Conservation (phyloP, 495 filamentous ascomycete genomes). For the Aspergillus sclerotioniger region DNA sequence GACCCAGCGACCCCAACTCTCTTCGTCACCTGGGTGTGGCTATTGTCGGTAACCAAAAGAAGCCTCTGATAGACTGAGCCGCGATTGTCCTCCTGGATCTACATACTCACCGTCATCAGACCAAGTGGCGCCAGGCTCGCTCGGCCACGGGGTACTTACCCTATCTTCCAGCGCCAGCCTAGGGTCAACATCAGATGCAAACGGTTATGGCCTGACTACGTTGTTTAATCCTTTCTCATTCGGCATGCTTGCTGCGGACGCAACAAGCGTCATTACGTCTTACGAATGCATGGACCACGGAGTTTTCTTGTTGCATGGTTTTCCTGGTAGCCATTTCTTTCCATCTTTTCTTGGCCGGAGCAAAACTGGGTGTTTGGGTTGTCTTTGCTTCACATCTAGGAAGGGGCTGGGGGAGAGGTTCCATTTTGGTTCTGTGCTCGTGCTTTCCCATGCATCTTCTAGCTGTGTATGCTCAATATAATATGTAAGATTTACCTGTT, state of each 20-base stretch:
- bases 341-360: slow-evolving; percentile 20
- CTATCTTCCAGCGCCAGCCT: neutral
- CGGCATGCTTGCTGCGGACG: slow-evolving; percentile 16
- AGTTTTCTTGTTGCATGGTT: slow-evolving; percentile 39
- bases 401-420: slow-evolving; percentile 13
- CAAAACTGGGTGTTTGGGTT: slow-evolving; percentile 26
- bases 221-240: slow-evolving; percentile 11
- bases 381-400: slow-evolving; percentile 15
- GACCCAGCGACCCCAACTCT: slow-evolving; percentile 71
- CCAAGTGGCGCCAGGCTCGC: neutral
- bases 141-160: neutral
- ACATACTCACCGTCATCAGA: neutral
- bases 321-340: slow-evolving; percentile 26
- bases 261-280: slow-evolving; percentile 27
- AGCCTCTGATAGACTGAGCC: slow-evolving; percentile 79
- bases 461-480: slow-evolving; percentile 16
- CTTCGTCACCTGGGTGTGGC: slow-evolving; percentile 77
- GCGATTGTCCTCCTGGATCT: neutral
- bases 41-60: slow-evolving; percentile 81
- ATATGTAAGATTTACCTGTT: slow-evolving; percentile 19
- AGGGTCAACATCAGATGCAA: neutral
- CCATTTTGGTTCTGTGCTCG: slow-evolving; percentile 7
- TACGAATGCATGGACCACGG: slow-evolving; percentile 46
- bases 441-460: slow-evolving; percentile 4
- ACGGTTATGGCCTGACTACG: slow-evolving; percentile 4